Conservation (phyloP, 2,329 filamentous ascomycete species). For the Metarhizium brunneum region DNA sequence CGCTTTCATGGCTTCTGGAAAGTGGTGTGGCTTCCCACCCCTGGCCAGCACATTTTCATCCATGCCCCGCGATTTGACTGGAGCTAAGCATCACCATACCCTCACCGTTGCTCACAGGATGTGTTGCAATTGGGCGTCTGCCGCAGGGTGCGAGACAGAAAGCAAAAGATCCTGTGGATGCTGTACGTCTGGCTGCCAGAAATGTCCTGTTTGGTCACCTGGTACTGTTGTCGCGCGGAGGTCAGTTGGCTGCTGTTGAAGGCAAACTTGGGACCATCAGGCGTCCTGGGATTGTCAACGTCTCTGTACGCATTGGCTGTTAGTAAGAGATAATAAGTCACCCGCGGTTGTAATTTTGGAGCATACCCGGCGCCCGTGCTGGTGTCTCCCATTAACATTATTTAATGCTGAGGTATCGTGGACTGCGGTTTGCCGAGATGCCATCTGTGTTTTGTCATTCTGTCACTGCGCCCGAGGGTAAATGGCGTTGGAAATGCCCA, state of each 20-base stretch:
- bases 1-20: background rate
- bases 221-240: background rate
- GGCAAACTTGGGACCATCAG: no score
- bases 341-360: no score
- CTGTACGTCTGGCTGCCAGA: background rate
- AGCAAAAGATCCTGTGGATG: background rate
- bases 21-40: background rate
- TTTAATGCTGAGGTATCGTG: no score
- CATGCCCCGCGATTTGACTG: background rate
- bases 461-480: no score
- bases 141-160: background rate
- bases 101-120: background rate
- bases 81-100: background rate
- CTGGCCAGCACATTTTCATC: background rate
- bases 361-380: no score
- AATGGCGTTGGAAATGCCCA: background rate
- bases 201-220: background rate
- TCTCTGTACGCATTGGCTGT: no score
- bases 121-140: background rate
- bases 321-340: no score
- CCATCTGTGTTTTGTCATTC: no score
- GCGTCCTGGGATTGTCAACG: no score
- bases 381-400: no score
- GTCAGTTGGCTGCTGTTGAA: background rate
- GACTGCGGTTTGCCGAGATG: no score